Percentiles rank a stretch among this genome's conserved stretches.
phyloP scores from a whole-genome alignment of 176 grass and related monocot genomes.

The Saccharum officinarum region DNA sequence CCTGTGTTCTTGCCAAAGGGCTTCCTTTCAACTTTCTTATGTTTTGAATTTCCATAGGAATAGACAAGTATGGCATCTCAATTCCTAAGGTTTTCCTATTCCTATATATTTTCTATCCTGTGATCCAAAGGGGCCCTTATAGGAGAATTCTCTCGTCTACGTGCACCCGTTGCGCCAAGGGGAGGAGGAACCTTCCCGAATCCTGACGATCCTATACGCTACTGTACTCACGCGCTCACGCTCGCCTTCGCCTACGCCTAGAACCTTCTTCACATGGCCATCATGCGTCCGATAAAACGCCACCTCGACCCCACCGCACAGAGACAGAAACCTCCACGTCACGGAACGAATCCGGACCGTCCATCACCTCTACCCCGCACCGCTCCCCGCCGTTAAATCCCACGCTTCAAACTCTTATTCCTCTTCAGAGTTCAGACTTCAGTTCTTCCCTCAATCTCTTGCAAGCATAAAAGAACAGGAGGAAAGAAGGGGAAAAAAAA shows the following conservation, averaged over 20 bases:
- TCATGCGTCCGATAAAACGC: not conserved
- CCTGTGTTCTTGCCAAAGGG: too few species aligned
- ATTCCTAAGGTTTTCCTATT: too few species aligned
- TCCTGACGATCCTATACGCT: not conserved
- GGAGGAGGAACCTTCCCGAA: too few species aligned
- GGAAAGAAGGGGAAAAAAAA: too few species aligned
- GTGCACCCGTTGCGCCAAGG: too few species aligned
- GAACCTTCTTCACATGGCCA: slow-evolving; percentile 20
- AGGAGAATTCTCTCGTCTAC: too few species aligned
- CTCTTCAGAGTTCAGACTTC: not conserved
- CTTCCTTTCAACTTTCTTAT: too few species aligned
- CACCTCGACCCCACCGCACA: not conserved
- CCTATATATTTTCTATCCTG: too few species aligned
- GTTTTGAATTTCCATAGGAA: too few species aligned
- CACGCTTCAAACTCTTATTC: slow-evolving; percentile 7
- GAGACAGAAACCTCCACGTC: slow-evolving; percentile 18
- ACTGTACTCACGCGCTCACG: not conserved
- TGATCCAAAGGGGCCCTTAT: too few species aligned
- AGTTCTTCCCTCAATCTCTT: not conserved
- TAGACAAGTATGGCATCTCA: too few species aligned
- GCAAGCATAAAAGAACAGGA: not conserved
- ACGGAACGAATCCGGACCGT: slow-evolving; percentile 39
- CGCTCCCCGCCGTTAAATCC: slow-evolving; percentile 37
- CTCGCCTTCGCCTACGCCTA: not conserved
- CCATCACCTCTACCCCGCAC: not conserved